phyloP scores from a whole-genome alignment of 1,139 yeast species.

The Debaryomyces subglobosus region DNA sequence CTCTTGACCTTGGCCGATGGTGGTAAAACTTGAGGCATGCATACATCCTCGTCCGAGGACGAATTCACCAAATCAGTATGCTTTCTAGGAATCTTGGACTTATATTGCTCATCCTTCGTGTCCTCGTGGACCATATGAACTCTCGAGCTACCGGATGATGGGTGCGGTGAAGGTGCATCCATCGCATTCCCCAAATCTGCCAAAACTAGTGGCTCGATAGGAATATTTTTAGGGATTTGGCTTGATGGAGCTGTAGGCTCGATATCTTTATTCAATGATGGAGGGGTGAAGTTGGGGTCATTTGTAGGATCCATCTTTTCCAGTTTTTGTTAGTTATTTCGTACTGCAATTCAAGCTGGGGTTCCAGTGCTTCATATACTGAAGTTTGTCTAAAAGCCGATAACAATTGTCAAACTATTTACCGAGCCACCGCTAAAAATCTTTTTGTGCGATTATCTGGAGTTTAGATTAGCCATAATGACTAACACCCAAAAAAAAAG shows the following conservation, averaged over 20 bases:
- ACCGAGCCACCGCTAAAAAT: constrained; percentile 2
- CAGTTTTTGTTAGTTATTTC: neutral
- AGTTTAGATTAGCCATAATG: neutral
- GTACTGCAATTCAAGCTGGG: neutral
- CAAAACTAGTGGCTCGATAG: constrained; percentile 72
- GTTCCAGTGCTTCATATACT: neutral
- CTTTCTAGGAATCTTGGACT: constrained; percentile 45
- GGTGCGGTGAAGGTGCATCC: constrained; percentile 74
- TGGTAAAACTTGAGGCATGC: constrained; percentile 27
- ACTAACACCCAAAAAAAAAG: neutral
- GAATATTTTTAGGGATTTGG: constrained; percentile 73
- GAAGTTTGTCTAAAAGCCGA: neutral
- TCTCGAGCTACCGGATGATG: constrained; percentile 23
- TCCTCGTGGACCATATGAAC: constrained; percentile 11
- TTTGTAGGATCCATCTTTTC: constrained; percentile 74
- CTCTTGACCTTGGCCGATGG: constrained; percentile 57
- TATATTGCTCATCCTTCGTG: constrained; percentile 17
- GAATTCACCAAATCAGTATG: constrained; percentile 44
- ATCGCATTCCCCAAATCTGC: constrained; percentile 73
- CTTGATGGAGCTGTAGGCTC: constrained; percentile 75
- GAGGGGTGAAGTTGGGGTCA: constrained; percentile 78
- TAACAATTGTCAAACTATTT: neutral
- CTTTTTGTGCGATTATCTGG: constrained; percentile 7
- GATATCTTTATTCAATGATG: constrained; percentile 59
- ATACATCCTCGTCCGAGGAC: constrained; percentile 34